phyloP scores from a whole-genome alignment of 2,329 filamentous ascomycete species.

The Xylaria sp. region DNA sequence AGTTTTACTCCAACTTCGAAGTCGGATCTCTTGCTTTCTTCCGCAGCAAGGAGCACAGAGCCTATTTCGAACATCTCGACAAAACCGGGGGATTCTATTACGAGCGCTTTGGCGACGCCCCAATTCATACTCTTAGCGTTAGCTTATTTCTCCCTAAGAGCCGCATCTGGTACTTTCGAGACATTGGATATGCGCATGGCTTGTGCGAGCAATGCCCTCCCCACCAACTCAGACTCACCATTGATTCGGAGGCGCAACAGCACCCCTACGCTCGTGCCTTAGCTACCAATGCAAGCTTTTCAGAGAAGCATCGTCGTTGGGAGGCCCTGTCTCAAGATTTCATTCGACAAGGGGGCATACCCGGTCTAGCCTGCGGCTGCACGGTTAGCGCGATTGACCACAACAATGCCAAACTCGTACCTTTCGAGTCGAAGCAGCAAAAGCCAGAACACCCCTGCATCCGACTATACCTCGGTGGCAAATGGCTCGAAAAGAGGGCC shows the following conservation, averaged over 20 bases:
- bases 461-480: constrained; percentile 56
- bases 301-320: constrained; percentile 52
- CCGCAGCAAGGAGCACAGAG: constrained; percentile 58
- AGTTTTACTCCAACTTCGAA: constrained; percentile 65
- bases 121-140: constrained; percentile 65
- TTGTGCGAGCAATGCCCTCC: constrained; percentile 56
- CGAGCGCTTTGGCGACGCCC: constrained; percentile 59
- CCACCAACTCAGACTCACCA: constrained; percentile 40
- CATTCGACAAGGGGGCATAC: constrained; percentile 51
- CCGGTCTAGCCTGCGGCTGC: constrained; percentile 53
- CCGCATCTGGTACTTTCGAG: constrained; percentile 63
- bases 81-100: constrained; percentile 60
- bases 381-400: constrained; percentile 58
- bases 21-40: constrained; percentile 64
- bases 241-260: constrained; percentile 36
- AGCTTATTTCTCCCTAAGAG: constrained; percentile 64
- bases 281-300: constrained; percentile 43
- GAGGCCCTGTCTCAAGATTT: constrained; percentile 54
- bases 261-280: constrained; percentile 26
- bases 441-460: constrained; percentile 61
- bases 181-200: constrained; percentile 58
- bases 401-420: constrained; percentile 60
- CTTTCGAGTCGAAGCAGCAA: constrained; percentile 58
- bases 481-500: constrained; percentile 56
- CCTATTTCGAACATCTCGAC: constrained; percentile 63